These are phyloP conservation scores for Guadua angustifolia DNA, from an alignment of 176 grass and related monocot genomes.

Conservation along the genomic window DNA sequence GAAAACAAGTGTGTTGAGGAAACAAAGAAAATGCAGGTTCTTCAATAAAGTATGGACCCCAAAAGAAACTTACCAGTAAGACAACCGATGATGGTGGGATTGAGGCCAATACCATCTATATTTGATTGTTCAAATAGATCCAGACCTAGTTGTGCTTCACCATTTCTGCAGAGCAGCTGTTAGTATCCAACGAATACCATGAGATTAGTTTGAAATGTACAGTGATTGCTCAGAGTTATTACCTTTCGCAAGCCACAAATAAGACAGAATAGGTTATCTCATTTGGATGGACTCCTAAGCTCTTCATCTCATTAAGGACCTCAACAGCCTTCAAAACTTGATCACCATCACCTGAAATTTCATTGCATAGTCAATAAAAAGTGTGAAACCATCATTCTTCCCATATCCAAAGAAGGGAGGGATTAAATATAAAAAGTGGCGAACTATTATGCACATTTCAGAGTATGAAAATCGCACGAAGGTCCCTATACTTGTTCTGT, in stretches of 20 bases:
- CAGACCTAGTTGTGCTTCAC: constrained; percentile 82
- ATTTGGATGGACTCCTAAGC: constrained; percentile 73
- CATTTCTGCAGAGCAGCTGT: constrained; percentile 62
- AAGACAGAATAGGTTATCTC: constrained; percentile 93
- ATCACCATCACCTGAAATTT: constrained; percentile 83
- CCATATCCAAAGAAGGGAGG: constrained; percentile 24
- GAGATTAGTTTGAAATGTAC: constrained; percentile 25
- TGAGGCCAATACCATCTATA: constrained; percentile 62
- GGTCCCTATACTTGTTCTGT: constrained; percentile 7
- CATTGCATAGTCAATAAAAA: constrained; percentile 35
- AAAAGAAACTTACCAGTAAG: constrained; percentile 69
- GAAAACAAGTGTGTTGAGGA: constrained; percentile 6
- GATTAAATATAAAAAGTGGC: constrained; percentile 23
- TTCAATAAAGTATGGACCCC: constrained; percentile 2
- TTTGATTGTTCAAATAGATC: constrained; percentile 76
- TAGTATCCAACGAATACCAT: constrained; percentile 44
- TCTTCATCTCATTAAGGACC: constrained; percentile 78
- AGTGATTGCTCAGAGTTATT: constrained; percentile 44
- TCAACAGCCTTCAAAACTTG: constrained; percentile 70
- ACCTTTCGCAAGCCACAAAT: constrained; percentile 94
- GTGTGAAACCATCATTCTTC: not conserved
- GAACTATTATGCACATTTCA: not conserved
- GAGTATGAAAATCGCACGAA: constrained; percentile 6
- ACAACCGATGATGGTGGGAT: constrained; percentile 72
- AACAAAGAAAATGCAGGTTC: constrained; percentile 30